Percentiles rank a stretch among this genome's conserved stretches.
Evolutionary conservation across 805 yeast species (phyloP).

Genomic region (Myxozyma kluyveri): DNA sequence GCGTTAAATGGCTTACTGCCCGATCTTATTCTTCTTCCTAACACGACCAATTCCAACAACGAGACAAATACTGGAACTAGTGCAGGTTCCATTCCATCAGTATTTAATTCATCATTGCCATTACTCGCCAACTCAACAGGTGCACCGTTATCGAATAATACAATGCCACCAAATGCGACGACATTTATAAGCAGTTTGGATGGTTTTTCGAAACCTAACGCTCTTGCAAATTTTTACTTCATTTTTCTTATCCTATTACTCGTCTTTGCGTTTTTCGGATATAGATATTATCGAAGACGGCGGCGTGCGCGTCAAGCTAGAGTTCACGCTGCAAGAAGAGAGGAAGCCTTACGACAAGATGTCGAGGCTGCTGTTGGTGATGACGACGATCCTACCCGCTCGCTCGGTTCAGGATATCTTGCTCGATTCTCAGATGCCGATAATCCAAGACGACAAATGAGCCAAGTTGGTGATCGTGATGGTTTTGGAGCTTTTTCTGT

Average conservation of each 20-base stretch:
- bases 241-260: constrained; percentile 18
- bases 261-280: constrained; percentile 21
- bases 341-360: constrained; percentile 21
- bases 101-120: no score
- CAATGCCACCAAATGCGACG: constrained; percentile 4
- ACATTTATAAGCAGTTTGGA: constrained; percentile 13
- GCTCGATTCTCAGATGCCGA: not conserved
- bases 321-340: constrained; percentile 1
- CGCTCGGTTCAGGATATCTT: not conserved
- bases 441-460: constrained; percentile 2
- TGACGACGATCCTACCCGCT: not conserved
- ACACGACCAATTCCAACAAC: constrained; percentile 1
- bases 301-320: constrained; percentile 5
- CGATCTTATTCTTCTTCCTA: constrained; percentile 1
- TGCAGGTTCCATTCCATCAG: no score
- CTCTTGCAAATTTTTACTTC: constrained; percentile 23
- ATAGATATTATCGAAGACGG: constrained; percentile 15
- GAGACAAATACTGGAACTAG: no score
- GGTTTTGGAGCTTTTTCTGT: not conserved
- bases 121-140: constrained; percentile 6
- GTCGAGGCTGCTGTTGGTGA: constrained; percentile 11
- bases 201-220: constrained; percentile 23
- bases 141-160: constrained; percentile 1
- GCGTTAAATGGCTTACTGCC: constrained; percentile 8
- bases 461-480: not conserved